Percentiles rank a stretch among this genome's conserved stretches.
Conservation (phyloP, 1,284 basidiomycete genomes). For the Cryptococcus neoformans region DNA sequence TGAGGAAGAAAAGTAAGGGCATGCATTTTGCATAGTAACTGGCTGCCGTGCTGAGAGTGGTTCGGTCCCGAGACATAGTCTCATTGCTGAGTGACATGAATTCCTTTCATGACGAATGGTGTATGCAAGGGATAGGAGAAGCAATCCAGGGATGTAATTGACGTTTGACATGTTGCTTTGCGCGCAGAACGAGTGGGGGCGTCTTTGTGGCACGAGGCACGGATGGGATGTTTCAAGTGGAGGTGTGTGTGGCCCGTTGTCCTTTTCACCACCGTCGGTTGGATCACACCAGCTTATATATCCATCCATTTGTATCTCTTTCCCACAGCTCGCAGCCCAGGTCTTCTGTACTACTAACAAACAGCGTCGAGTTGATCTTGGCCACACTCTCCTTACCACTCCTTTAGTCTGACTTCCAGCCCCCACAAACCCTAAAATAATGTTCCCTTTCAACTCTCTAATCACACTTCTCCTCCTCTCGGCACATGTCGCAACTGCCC, state of each 20-base stretch:
- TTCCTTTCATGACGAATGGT: neutral
- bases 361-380: conserved; percentile 11
- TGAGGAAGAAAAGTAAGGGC: conserved; percentile 1
- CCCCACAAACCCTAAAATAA: neutral
- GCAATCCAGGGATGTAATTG: neutral
- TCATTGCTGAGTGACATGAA: neutral
- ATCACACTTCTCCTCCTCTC: neutral
- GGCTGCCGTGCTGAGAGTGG: neutral
- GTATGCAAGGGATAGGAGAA: neutral
- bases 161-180: neutral
- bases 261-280: neutral
- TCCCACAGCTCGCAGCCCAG: too few species aligned
- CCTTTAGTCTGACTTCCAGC: neutral
- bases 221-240: neutral
- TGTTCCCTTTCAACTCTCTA: neutral
- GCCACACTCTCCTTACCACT: conserved; percentile 1
- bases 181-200: neutral
- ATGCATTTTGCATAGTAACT: neutral
- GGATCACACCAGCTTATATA: neutral
- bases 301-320: neutral
- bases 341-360: neutral
- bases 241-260: neutral
- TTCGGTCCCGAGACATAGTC: neutral
- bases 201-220: neutral
- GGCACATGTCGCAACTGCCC: neutral